Evolutionary conservation across 148 eudicot genomes (phyloP).

Genomic region (Rhododendron williamsianum): DNA sequence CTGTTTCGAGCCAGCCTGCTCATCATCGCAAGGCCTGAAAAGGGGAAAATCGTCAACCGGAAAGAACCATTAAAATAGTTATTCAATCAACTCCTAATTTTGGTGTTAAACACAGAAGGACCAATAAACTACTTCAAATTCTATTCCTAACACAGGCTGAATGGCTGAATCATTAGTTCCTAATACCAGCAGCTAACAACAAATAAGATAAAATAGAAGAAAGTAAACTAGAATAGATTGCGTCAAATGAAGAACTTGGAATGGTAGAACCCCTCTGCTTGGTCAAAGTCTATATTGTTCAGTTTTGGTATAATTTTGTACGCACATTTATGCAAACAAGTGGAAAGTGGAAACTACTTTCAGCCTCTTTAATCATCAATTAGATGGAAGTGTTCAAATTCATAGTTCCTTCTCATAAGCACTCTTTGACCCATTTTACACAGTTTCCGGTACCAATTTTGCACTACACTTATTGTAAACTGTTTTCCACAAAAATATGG

Average conservation of each 20-base stretch:
- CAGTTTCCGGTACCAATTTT: neutral
- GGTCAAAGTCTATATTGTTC: neutral
- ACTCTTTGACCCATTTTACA: neutral
- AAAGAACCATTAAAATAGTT: neutral
- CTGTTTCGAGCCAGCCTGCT: constrained; percentile 57
- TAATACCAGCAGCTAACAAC: neutral
- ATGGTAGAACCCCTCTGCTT: neutral
- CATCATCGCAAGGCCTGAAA: constrained; percentile 67
- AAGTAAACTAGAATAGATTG: neutral
- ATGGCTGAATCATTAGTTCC: neutral
- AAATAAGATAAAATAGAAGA: neutral
- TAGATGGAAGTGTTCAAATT: neutral
- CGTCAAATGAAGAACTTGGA: neutral
- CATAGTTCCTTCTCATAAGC: neutral
- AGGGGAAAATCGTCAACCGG: neutral
- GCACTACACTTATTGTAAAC: neutral
- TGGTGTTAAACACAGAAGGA: neutral
- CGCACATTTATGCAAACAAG: neutral
- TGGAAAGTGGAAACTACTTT: neutral
- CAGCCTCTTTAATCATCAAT: neutral
- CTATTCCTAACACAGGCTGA: neutral
- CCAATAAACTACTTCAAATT: neutral
- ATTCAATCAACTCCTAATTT: neutral
- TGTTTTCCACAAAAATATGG: neutral
- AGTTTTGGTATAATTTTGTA: neutral